These are phyloP conservation scores for Cladophialophora bantiana DNA, from an alignment of 2,329 filamentous ascomycete species.

Conservation along the genomic window DNA sequence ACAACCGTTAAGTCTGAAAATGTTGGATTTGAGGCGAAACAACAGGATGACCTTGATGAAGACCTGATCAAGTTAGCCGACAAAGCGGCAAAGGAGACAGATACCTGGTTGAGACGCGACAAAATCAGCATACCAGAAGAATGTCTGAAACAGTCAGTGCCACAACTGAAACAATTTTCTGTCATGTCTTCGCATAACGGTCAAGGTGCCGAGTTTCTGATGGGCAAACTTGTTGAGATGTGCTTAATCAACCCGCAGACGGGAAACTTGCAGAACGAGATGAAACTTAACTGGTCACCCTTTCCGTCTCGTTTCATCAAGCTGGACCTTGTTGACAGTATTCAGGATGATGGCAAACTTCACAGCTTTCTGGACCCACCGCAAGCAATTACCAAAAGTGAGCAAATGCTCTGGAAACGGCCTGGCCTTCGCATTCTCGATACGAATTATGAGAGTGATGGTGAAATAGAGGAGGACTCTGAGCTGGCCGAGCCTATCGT, in stretches of 20 bases:
- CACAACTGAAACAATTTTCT: not conserved
- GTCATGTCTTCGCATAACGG: not conserved
- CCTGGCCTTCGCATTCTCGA: slow-evolving; percentile 36
- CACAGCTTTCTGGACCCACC: slow-evolving; percentile 5
- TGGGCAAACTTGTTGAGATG: not conserved
- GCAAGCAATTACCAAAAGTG: slow-evolving; percentile 28
- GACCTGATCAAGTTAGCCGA: slow-evolving; percentile 6
- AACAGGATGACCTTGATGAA: slow-evolving; percentile 8
- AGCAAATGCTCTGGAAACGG: slow-evolving; percentile 38
- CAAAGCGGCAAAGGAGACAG: slow-evolving; percentile 5
- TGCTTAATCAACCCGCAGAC: not conserved
- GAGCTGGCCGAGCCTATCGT: slow-evolving; percentile 6
- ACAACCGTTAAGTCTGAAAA: not conserved
- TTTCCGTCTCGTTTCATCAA: slow-evolving; percentile 9
- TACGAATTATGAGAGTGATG: slow-evolving; percentile 25
- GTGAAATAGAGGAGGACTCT: slow-evolving; percentile 24
- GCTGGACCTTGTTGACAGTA: slow-evolving; percentile 14
- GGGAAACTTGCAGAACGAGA: not conserved
- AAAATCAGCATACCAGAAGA: not conserved
- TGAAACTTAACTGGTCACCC: slow-evolving; percentile 20
- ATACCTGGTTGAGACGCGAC: slow-evolving; percentile 5
- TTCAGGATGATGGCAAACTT: slow-evolving; percentile 17
- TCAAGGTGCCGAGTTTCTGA: not conserved
- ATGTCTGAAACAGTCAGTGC: slow-evolving; percentile 14
- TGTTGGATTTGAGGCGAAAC: not conserved